Evolutionary conservation across 2,329 filamentous ascomycete species (phyloP), one percentile per base, ranked within the genome.

Genomic region (Trichothecium sympodiale): DNA sequence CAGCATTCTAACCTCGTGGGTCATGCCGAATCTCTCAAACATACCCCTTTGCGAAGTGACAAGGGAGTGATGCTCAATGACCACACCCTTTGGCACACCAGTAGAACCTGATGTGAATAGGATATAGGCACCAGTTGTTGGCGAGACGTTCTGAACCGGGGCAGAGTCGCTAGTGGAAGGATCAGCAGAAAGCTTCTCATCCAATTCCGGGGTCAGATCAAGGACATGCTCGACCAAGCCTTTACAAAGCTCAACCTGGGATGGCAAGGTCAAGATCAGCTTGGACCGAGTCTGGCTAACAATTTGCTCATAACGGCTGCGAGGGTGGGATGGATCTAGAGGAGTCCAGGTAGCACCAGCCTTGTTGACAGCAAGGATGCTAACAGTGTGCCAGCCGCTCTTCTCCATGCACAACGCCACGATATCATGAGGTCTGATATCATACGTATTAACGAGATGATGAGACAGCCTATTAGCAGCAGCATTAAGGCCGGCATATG

Each of bases 101-200:
- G 65, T 67, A 9, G 64, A 69, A 17, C 65, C 65, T 42, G 62
- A 67, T 14, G 65, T 69, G 47, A 69, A 68, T 25, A 67, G 50
- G 32, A 69, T 57, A 30, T 66, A 50, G 5, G 56, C 56, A 7
- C 46, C 52, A 32, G 23, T 36, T 4, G 53, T 44, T 14, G 46
- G 48, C 1, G 47, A 46, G 5, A 39, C 45, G 8, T 41, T 38
- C 3, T 12, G 29, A 12, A 38, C 43, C 30, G 31, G 31, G 14
- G 17, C 31, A 8, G 16, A 18, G 17, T n/a, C 13, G 17, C 31
- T 16, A 8, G 31, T 12, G 13, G 31, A 25, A 25, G 20, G 20
- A 10, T 23, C 12, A 3, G 20, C 10, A 20, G 17, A 9, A 5
- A 33, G 31, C 15, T 9, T 10, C 10, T 14, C n/a, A 14, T 17